phyloP scores from a whole-genome alignment of 176 grass and related monocot genomes.

The Chrysopogon serrulatus region DNA sequence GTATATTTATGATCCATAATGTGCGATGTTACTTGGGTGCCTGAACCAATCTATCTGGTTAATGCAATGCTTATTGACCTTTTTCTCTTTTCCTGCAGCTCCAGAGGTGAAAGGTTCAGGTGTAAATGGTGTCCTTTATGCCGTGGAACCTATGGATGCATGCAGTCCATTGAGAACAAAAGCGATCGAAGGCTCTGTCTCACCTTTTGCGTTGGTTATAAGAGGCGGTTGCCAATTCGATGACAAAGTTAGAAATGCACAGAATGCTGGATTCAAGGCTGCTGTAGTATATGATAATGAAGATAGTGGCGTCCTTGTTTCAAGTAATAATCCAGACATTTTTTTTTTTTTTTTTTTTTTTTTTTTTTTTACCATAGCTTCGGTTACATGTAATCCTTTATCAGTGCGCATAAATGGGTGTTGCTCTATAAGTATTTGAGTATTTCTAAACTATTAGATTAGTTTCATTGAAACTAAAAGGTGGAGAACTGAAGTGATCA shows the following conservation, averaged over 20 bases:
- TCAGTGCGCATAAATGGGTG: neutral
- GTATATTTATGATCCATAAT: neutral
- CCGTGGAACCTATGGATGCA: conserved; percentile 65
- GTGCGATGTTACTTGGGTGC: neutral
- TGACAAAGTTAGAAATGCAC: conserved; percentile 76
- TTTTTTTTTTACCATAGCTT: neutral
- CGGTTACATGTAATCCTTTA: neutral
- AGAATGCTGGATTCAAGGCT: conserved; percentile 75
- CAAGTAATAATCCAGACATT: conserved; percentile 52
- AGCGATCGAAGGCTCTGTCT: conserved; percentile 19
- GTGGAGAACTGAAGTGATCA: neutral
- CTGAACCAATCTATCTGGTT: neutral
- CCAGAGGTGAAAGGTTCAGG: conserved; percentile 61
- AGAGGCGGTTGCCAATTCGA: conserved; percentile 87
- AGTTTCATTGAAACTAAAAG: neutral
- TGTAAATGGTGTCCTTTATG: conserved; percentile 52
- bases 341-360: neutral
- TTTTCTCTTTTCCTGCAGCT: conserved; percentile 50
- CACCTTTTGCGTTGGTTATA: conserved; percentile 73
- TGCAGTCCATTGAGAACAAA: conserved; percentile 58
- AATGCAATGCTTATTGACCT: neutral
- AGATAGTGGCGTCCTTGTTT: conserved; percentile 47
- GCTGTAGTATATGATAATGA: conserved; percentile 78
- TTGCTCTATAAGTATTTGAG: neutral
- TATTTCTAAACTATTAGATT: neutral